phyloP scores from a whole-genome alignment of 1,139 yeast species.

The Pichia sp. region DNA sequence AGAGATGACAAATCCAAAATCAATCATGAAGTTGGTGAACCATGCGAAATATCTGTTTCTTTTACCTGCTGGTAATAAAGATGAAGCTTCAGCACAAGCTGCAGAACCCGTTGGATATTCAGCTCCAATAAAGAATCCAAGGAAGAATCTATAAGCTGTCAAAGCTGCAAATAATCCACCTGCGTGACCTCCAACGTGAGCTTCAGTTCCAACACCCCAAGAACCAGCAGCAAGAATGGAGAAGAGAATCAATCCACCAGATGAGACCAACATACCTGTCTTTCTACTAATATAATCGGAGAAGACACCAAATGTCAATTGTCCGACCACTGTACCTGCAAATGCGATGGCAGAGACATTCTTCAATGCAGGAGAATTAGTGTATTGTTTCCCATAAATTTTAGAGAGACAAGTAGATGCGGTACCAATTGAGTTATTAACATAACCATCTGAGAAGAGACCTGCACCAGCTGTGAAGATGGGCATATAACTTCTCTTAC shows the following conservation, averaged over 20 bases:
- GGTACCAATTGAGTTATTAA: slow-evolving; percentile 74
- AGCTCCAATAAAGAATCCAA: slow-evolving; percentile 80
- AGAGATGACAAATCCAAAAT: slow-evolving; percentile 74
- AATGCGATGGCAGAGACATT: slow-evolving; percentile 86
- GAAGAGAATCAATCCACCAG: slow-evolving; percentile 62
- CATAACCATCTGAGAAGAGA: slow-evolving; percentile 84
- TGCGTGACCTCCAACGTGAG: slow-evolving; percentile 35
- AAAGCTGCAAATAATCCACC: slow-evolving; percentile 75
- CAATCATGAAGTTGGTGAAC: slow-evolving; percentile 88
- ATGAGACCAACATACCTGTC: slow-evolving; percentile 72
- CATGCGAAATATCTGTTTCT: slow-evolving; percentile 86
- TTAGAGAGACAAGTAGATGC: slow-evolving; percentile 60
- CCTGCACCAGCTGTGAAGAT: slow-evolving; percentile 89
- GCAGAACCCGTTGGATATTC: slow-evolving; percentile 94
- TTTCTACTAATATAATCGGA: slow-evolving; percentile 77
- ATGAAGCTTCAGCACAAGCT: slow-evolving; percentile 89
- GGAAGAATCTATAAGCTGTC: slow-evolving; percentile 76
- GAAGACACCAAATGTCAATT: slow-evolving; percentile 67
- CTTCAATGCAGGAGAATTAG: slow-evolving; percentile 58
- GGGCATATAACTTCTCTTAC: slow-evolving; percentile 44
- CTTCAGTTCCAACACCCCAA: slow-evolving; percentile 61
- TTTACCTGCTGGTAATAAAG: slow-evolving; percentile 65
- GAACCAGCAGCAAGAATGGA: slow-evolving; percentile 75
- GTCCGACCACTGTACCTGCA: slow-evolving; percentile 89
- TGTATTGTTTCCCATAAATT: slow-evolving; percentile 59